Base-by-base conservation (phyloP, 352 stramenopile species). In the Pythium dissimile region DNA sequence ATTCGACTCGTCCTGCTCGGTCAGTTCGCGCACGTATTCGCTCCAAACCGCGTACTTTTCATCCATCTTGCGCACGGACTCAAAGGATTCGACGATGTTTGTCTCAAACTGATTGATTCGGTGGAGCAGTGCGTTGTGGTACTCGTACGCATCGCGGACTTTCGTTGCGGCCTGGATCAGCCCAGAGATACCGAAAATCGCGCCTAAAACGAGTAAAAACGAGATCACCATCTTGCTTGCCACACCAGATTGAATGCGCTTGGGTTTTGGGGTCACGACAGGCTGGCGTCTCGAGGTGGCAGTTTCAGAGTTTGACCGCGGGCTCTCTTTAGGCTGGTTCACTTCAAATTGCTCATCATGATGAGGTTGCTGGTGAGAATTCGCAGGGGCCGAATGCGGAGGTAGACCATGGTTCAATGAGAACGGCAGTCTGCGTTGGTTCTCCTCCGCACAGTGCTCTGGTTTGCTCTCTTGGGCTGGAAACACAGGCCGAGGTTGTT, bases 21-120 rank as follows among this genome's bases (percentile, higher is more conserved):
- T 74, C 35, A 92, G 67, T 18, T 77, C 69, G 27, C 75, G 75
- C 32, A 92, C 75, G 39, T 89, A 88, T 5, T 92, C 82, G 46
- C 72, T 88, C 82, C 82, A 92, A 12, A 86, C 59, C 0, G 59
- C 66, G 59, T 88, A 92, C 45, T 88, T 80, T 26, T 86, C 63
- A 35, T 92, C 77, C 18, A 92, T 69, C 45, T 84, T 80, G 0
- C 73, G 56, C 38, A 92, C 70, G 20, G 83, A 75, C n/a, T 72
- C 52, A 60, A 86, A 80, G 5, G 79, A 88, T 46, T 92, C 77
- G 7, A 66, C 66, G 32, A 92, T 86, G 66, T 73, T 86, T 15
- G 58, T 41, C 59, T 88, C 82, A 28, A 89, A 89, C 27, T 64
- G 64, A 12, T 69, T 53, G 34, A 92, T 86, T 15, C 79, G 77